Evolutionary conservation across 2,329 filamentous ascomycete species (phyloP).

Genomic region (Colletotrichum scovillei): DNA sequence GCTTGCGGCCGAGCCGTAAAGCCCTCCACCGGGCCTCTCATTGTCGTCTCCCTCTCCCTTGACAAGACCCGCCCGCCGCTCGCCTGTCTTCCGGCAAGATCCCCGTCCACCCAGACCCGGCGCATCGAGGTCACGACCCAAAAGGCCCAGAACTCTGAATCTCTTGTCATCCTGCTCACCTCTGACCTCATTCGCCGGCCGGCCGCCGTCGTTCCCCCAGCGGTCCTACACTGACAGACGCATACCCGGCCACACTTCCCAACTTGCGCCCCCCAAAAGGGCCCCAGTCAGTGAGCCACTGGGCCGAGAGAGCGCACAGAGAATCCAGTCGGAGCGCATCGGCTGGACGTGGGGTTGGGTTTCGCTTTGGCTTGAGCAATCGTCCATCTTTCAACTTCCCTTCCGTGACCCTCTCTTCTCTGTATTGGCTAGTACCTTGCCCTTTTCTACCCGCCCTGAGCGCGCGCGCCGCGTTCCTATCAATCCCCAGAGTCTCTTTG

Average conservation of each 20-base stretch:
- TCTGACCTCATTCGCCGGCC: constrained; percentile 30
- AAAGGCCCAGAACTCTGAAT: constrained; percentile 23
- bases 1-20: constrained; percentile 20
- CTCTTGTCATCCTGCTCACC: constrained; percentile 21
- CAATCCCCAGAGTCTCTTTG: not conserved
- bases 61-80: constrained; percentile 24
- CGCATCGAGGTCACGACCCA: constrained; percentile 26
- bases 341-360: constrained; percentile 32
- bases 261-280: not conserved
- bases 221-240: constrained; percentile 29
- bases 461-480: constrained; percentile 1
- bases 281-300: constrained; percentile 9
- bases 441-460: not conserved
- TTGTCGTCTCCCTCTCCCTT: constrained; percentile 14
- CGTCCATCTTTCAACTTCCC: not conserved
- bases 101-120: constrained; percentile 33
- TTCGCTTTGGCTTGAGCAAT: constrained; percentile 17
- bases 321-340: constrained; percentile 29
- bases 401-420: too few species aligned
- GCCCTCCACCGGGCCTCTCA: not conserved
- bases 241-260: constrained; percentile 25
- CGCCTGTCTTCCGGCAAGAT: constrained; percentile 31
- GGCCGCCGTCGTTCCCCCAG: constrained; percentile 23
- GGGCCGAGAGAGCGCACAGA: constrained; percentile 26
- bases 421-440: not conserved